Percentiles rank a stretch among this genome's conserved stretches.
These are phyloP conservation scores for Cajanus cajan DNA, from an alignment of 306 rosid genomes.

Conservation along the genomic window DNA sequence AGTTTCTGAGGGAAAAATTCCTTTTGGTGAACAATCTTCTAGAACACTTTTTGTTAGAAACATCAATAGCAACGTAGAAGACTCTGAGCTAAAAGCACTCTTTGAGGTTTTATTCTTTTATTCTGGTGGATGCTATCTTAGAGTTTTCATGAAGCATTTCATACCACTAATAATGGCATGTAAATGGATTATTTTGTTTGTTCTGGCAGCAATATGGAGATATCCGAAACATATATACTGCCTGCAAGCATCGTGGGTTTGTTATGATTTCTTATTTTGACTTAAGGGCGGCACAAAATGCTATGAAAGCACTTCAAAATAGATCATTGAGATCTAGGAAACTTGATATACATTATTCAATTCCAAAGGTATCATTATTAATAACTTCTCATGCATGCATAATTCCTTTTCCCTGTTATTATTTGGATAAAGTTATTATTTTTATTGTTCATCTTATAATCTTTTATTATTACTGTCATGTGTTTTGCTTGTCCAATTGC, in stretches of 20 bases:
- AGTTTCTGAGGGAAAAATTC: constrained; percentile 50
- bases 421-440: background rate
- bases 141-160: constrained; percentile 24
- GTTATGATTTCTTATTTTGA: constrained; percentile 78
- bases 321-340: constrained; percentile 60
- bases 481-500: constrained; percentile 21
- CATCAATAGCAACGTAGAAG: constrained; percentile 70
- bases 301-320: constrained; percentile 68
- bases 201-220: constrained; percentile 70
- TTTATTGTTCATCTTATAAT: background rate
- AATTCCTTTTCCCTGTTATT: constrained; percentile 20
- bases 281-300: constrained; percentile 73
- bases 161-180: constrained; percentile 5
- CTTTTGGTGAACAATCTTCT: constrained; percentile 67
- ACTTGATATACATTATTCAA: constrained; percentile 77
- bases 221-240: constrained; percentile 63
- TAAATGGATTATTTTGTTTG: constrained; percentile 34
- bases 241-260: constrained; percentile 83
- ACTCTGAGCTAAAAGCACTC: constrained; percentile 66
- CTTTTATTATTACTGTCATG: constrained; percentile 8
- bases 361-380: constrained; percentile 62
- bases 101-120: constrained; percentile 63
- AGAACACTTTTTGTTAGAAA: constrained; percentile 86
- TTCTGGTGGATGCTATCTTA: constrained; percentile 17
- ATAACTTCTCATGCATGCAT: constrained; percentile 16